Evolutionary conservation across 2,329 filamentous ascomycete genomes (phyloP).

Genomic region (Lasiodiplodia hormozganensis): DNA sequence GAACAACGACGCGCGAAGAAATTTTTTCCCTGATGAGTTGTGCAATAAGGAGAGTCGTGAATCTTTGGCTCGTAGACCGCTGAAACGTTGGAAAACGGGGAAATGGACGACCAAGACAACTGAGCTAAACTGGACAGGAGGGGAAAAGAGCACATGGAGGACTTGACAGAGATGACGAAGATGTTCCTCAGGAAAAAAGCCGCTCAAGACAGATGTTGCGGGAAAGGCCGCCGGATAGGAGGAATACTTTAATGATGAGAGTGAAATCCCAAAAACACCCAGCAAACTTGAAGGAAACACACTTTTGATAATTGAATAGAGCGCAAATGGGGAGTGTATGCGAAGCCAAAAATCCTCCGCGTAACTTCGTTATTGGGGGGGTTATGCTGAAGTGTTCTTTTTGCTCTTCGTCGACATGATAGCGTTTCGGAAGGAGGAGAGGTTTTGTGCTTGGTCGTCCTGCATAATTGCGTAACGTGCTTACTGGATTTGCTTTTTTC

Average conservation of each 20-base stretch:
- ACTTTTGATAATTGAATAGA: constrained; percentile 1
- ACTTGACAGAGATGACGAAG: background rate
- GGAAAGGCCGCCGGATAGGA: background rate
- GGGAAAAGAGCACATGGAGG: background rate
- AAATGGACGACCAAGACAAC: background rate
- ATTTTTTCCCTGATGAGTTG: constrained; percentile 1
- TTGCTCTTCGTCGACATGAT: constrained; percentile 7
- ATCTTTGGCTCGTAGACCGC: constrained; percentile 27
- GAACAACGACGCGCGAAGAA: background rate
- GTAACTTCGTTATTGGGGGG: constrained; percentile 15
- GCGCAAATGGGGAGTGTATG: background rate
- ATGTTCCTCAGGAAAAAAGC: background rate
- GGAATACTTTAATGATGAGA: background rate
- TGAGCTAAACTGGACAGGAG: background rate
- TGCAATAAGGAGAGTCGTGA: constrained; percentile 23
- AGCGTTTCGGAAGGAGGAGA: constrained; percentile 4
- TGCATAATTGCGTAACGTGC: constrained; percentile 23
- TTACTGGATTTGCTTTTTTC: constrained; percentile 18
- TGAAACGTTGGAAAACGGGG: constrained; percentile 10
- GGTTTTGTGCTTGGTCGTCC: constrained; percentile 11
- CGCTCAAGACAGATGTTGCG: background rate
- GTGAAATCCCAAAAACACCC: background rate
- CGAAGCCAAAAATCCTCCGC: constrained; percentile 21
- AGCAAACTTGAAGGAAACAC: background rate
- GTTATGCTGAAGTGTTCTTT: constrained; percentile 19